Percentiles rank a stretch among this genome's conserved stretches.
Evolutionary conservation across 768 basidiomycete genomes (phyloP).

Genomic region (Naganishia antarctica): DNA sequence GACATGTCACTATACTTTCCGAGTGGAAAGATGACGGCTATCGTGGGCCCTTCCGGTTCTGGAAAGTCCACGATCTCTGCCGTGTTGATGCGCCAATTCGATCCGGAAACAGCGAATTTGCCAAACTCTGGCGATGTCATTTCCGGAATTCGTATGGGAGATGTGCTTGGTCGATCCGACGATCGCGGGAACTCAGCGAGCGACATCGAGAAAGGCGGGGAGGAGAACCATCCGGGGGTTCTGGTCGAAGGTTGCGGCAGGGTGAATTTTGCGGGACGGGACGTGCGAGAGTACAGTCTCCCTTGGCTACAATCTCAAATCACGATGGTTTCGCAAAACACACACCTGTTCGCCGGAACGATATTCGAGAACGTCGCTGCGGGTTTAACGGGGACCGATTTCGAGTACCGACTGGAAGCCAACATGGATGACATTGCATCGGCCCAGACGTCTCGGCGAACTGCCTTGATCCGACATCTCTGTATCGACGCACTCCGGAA

Average conservation of each 20-base stretch:
- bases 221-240: too few relatives aligned
- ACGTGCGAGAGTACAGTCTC: slow-evolving; percentile 70
- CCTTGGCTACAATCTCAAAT: slow-evolving; percentile 82
- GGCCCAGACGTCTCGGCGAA: too few relatives aligned
- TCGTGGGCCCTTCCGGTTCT: slow-evolving; percentile 44
- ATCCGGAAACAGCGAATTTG: slow-evolving; percentile 31
- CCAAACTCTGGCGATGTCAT: slow-evolving; percentile 29
- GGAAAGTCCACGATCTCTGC: slow-evolving; percentile 44
- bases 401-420: slow-evolving; percentile 62
- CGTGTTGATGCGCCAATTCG: slow-evolving; percentile 44
- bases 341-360: slow-evolving; percentile 75
- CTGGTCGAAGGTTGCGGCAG: too few relatives aligned
- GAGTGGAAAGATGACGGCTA: slow-evolving; percentile 43
- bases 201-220: too few relatives aligned
- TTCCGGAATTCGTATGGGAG: too few relatives aligned
- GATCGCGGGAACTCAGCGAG: too few relatives aligned
- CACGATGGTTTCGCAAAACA: slow-evolving; percentile 83
- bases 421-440: slow-evolving; percentile 75
- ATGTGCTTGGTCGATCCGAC: too few relatives aligned
- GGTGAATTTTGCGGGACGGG: slow-evolving; percentile 68
- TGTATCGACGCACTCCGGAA: slow-evolving; percentile 49
- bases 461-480: slow-evolving; percentile 6
- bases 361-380: slow-evolving; percentile 78
- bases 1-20: slow-evolving; percentile 34
- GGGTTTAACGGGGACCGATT: slow-evolving; percentile 69